Conservation (phyloP, 2,329 filamentous ascomycete species). For the Coniochaeta pulveracea region DNA sequence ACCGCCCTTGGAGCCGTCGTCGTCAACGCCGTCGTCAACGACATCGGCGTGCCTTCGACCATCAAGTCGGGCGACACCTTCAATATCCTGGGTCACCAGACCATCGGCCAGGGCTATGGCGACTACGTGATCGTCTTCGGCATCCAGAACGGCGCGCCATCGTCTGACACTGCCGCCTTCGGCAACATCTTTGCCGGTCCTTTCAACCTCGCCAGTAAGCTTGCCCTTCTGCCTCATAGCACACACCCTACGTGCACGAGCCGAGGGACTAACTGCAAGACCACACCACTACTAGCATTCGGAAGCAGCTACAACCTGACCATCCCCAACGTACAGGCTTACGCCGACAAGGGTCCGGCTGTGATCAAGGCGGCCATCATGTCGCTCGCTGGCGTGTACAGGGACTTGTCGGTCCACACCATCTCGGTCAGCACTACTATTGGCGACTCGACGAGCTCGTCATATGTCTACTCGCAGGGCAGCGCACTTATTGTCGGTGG, state of each 20-base stretch:
- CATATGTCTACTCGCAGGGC: background rate
- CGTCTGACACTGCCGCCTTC: no score
- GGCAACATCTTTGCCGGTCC: no score
- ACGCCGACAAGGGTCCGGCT: background rate
- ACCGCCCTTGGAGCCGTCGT: background rate
- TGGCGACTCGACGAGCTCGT: background rate
- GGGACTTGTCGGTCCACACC: background rate
- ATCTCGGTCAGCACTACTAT: background rate
- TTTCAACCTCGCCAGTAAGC: no score
- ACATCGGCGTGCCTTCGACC: background rate
- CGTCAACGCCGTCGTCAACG: background rate
- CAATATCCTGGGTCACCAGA: background rate
- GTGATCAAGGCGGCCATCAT: background rate
- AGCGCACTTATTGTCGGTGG: no score
- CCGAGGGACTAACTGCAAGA: no score
- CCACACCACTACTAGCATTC: no score
- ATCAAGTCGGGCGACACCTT: conserved; percentile 1
- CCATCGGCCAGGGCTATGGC: background rate
- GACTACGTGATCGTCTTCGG: background rate
- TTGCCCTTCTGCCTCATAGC: no score
- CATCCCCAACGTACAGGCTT: background rate
- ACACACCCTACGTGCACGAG: no score
- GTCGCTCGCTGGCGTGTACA: background rate
- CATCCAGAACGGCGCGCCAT: background rate
- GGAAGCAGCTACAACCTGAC: no score